phyloP scores from a whole-genome alignment of 331 rosid genomes.

The Cydonia oblonga region DNA sequence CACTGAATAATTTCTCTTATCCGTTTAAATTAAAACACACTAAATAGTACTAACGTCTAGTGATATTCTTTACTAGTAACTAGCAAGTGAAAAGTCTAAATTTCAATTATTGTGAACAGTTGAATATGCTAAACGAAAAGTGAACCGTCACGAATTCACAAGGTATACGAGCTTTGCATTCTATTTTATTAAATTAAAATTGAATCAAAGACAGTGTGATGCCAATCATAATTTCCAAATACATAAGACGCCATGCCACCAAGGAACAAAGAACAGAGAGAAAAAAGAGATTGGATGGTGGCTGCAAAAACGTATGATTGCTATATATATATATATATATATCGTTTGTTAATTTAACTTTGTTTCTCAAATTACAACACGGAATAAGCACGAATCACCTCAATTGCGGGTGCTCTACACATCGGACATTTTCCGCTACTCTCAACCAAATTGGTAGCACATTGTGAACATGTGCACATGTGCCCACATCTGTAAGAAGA shows the following conservation, averaged over 20 bases:
- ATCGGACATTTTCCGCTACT: constrained; percentile 76
- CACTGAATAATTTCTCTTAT: no score
- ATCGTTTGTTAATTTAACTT: constrained; percentile 11
- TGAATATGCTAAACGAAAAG: no score
- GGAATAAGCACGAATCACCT: constrained; percentile 87
- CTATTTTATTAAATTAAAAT: no score
- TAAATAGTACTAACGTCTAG: no score
- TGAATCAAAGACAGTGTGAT: background rate
- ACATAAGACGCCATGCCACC: background rate
- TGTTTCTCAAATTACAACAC: constrained; percentile 10
- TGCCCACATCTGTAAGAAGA: constrained; percentile 76
- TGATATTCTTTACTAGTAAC: no score
- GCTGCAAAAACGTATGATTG: constrained; percentile 4
- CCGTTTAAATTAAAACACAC: no score
- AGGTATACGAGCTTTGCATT: no score
- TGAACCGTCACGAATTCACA: no score
- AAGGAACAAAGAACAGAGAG: no score
- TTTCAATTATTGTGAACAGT: background rate
- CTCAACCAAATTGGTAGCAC: constrained; percentile 66
- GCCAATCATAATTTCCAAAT: constrained; percentile 3
- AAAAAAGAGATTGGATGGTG: background rate
- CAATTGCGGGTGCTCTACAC: constrained; percentile 90
- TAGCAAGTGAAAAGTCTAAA: no score
- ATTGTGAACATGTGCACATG: constrained; percentile 88
- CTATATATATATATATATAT: background rate